These are phyloP conservation scores for Sextonia rubra DNA, from an alignment of 164 flowering plant genomes.

Conservation along the genomic window DNA sequence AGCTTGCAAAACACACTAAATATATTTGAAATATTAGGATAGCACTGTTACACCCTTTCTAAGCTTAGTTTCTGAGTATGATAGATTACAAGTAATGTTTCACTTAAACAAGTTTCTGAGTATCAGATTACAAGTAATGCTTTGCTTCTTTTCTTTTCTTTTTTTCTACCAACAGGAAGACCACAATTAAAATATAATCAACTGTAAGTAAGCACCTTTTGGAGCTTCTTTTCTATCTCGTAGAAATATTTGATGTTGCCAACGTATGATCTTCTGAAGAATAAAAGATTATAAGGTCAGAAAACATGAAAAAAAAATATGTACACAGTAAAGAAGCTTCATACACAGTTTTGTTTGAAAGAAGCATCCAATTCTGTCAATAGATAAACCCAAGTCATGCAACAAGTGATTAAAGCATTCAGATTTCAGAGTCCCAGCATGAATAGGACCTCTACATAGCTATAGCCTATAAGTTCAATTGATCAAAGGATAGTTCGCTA, in stretches of 20 bases:
- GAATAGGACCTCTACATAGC: neutral
- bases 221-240: conserved; percentile 77
- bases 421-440: too few species aligned
- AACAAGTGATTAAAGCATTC: neutral
- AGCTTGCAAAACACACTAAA: too few species aligned
- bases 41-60: too few species aligned
- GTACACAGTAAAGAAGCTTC: neutral
- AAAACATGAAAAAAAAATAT: neutral
- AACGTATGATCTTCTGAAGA: conserved; percentile 70
- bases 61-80: too few species aligned
- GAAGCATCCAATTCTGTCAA: neutral
- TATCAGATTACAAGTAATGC: neutral
- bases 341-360: neutral
- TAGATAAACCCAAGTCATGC: neutral
- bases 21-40: too few species aligned
- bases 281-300: conserved; percentile 10
- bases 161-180: too few species aligned
- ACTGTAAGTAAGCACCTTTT: conserved; percentile 46
- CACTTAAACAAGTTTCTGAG: neutral
- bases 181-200: too few species aligned
- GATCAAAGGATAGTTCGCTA: neutral
- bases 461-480: neutral
- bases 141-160: too few species aligned
- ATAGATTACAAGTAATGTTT: too few species aligned
- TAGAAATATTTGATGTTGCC: conserved; percentile 69